Evolutionary conservation across 352 stramenopile genomes (phyloP).

Genomic region (Hyphochytrium catenoides): DNA sequence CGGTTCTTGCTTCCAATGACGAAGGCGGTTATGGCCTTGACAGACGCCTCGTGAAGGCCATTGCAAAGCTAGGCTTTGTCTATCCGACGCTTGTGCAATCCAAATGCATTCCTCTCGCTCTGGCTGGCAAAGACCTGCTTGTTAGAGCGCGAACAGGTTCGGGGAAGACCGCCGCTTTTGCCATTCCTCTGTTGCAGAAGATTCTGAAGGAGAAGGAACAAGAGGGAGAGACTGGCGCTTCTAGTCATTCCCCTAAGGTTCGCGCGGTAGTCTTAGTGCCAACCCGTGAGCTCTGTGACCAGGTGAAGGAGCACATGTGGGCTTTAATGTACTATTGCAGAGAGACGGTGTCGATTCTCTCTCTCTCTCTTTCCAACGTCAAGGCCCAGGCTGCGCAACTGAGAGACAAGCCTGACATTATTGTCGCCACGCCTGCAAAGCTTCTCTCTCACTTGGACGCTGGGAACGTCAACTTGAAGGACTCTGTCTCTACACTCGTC

Average conservation of each 20-base stretch:
- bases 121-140: constrained; percentile 77
- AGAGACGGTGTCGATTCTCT: constrained; percentile 71
- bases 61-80: constrained; percentile 73
- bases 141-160: constrained; percentile 73
- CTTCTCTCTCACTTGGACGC: constrained; percentile 66
- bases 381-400: constrained; percentile 57
- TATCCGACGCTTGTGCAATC: constrained; percentile 82
- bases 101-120: constrained; percentile 72
- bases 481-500: constrained; percentile 82
- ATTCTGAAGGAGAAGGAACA: constrained; percentile 56
- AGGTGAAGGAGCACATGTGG: constrained; percentile 67
- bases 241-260: too few species aligned
- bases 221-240: constrained; percentile 9
- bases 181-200: constrained; percentile 73
- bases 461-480: constrained; percentile 48
- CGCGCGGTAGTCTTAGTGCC: constrained; percentile 84
- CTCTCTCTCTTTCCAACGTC: constrained; percentile 67
- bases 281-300: constrained; percentile 88
- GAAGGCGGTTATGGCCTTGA: constrained; percentile 69
- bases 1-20: not conserved
- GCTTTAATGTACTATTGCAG: constrained; percentile 92
- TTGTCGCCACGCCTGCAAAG: constrained; percentile 79
- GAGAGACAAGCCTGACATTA: constrained; percentile 63
- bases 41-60: constrained; percentile 65
- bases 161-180: constrained; percentile 80